Evolutionary conservation across 345 rosid genomes (phyloP), one percentile per base, ranked within the genome.

Genomic region (Hypericum androsaemum): DNA sequence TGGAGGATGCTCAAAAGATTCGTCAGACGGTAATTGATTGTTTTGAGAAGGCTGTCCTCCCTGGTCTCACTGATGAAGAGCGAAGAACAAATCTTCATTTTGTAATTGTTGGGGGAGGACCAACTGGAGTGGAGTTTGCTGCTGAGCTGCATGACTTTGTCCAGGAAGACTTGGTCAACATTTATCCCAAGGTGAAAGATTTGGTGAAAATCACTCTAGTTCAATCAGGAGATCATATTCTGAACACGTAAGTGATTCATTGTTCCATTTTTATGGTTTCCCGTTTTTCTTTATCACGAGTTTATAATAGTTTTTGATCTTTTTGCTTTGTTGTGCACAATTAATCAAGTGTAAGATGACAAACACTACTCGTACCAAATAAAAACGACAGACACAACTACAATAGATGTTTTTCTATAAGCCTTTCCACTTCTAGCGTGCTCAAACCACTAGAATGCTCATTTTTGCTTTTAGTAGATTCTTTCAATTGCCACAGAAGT

Each of bases 81-180:
- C 69, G 80, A 55, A 76, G 76, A 65, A 77, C 49, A 16, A 80
- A 74, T 69, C 99, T 94, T 60, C 97, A 86, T 72, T 94, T 94
- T 59, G 90, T 92, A 46, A 74, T 92, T 47, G 97, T 94, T 35
- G 97, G 99, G 43, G 99, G 99, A 5, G 97, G 99, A 52, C 99
- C 99, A 6, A 94, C 99, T 52, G 99, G 99, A 52, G 94, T 94
- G 36, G 99, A 88, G 77, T 94, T 94, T 81, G 94, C 94, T 43
- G 99, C 97, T 9, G 99, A 94, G 74, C 68, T 94, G 55, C 99
- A 94, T 49, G 99, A 94, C 70, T 94, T 64, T 70, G 59, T 88
- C 16, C 47, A 50, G 47, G 98, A 92, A 67, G 97, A 92, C 70
- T 51, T 92, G 41, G 68, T 73, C 57, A 68, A 71, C 10, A 64